Evolutionary conservation across 2,329 filamentous ascomycete genomes (phyloP), one percentile per base, ranked within the genome.

Genomic region (Colletotrichum simmondsii): DNA sequence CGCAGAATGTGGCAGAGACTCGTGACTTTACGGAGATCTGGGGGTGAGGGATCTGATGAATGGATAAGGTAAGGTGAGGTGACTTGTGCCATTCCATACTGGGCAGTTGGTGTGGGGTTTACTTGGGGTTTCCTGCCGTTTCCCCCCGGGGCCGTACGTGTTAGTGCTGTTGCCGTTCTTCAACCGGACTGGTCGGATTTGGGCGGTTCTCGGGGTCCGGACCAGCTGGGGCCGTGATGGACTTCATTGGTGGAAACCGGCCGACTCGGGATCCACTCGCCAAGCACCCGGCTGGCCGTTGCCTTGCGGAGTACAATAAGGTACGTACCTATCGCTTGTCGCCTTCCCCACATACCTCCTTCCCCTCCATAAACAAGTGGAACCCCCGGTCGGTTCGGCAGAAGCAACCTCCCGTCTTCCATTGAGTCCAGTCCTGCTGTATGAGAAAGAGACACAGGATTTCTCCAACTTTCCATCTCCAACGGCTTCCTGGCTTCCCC

Each of bases 191-290:
- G 70, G 65, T 62, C 63, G 62, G 62, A 56, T 73, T 73, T 68
- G 62, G 26, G 71, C 71, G 68, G 71, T 68, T 73, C 71, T 72
- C 71, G 71, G 71, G 68, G 28, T 64, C 65, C 73, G 71, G 72
- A 65, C 32, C 52, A 74, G 73, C 59, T 66, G 35, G 53, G 62
- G 24, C 66, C 73, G 71, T 32, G 19, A 46, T 26, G 56, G 16
- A 0, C 10, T 3, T 28, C 26, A 69, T 74, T 70, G 65, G 60
- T 73, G 73, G 70, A 71, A 73, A 68, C 56, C 22, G 37, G 46
- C 46, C 67, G 30, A 11, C 0, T 3, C 24, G 24, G 35, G 58
- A 60, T 10, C 68, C 69, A 72, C 61, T 4, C n/a, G 69, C 64
- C 65, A 65, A 74, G 64, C 46, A 57, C 60, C 42, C 49, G 56